These are phyloP conservation scores for Podospora australis DNA, from an alignment of 495 filamentous ascomycete genomes.

Conservation along the genomic window DNA sequence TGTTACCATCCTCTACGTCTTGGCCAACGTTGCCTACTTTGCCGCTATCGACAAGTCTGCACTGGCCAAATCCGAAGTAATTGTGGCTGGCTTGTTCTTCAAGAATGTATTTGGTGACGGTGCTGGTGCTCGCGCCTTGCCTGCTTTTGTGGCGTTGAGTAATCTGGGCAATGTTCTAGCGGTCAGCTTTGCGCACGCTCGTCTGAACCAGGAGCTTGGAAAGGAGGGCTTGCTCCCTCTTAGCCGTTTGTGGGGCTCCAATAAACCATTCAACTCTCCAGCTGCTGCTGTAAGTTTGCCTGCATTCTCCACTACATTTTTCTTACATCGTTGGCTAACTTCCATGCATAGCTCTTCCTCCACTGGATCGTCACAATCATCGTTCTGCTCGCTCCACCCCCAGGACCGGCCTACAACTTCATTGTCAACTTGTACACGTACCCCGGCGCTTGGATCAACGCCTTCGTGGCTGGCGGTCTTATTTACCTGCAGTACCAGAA, in stretches of 20 bases:
- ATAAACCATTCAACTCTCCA: slow-evolving; percentile 52
- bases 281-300: slow-evolving; percentile 33
- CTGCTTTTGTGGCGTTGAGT: slow-evolving; percentile 49
- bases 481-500: slow-evolving; percentile 38
- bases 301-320: background rate
- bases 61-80: slow-evolving; percentile 43
- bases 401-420: slow-evolving; percentile 35
- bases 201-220: slow-evolving; percentile 63
- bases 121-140: background rate
- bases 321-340: no score
- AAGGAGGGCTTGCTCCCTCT: background rate
- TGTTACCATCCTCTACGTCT: slow-evolving; percentile 55
- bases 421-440: slow-evolving; percentile 37
- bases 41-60: slow-evolving; percentile 36
- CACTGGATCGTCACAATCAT: slow-evolving; percentile 44
- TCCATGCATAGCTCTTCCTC: slow-evolving; percentile 29
- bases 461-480: slow-evolving; percentile 53
- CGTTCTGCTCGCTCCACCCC: slow-evolving; percentile 39
- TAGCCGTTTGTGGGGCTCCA: slow-evolving; percentile 29
- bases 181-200: slow-evolving; percentile 46
- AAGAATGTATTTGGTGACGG: slow-evolving; percentile 36
- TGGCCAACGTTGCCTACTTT: slow-evolving; percentile 57
- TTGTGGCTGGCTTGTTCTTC: slow-evolving; percentile 44
- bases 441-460: slow-evolving; percentile 39
- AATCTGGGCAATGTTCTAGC: slow-evolving; percentile 54